A percentile compares a stretch with the other conserved stretches of the same genome.
Conservation (phyloP, 1,284 basidiomycete genomes). For the Heimioporus retisporus region DNA sequence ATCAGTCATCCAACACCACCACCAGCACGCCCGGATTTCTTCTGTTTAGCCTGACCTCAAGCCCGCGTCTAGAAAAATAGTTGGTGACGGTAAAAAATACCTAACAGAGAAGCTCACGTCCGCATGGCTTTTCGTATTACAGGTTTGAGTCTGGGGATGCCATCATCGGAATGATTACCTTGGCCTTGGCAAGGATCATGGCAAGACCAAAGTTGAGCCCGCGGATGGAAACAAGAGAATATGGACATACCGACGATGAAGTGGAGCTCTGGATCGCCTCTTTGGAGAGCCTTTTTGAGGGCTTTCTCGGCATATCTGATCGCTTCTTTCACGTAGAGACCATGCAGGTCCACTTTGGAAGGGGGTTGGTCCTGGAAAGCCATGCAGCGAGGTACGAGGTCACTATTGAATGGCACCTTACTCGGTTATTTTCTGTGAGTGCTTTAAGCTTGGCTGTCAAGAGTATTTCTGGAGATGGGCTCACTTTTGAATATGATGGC, state of each 20-base stretch:
- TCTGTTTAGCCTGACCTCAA: no score
- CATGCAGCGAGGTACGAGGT: background rate
- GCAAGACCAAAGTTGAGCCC: background rate
- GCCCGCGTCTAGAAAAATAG: no score
- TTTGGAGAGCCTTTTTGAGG: background rate
- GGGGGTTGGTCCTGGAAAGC: background rate
- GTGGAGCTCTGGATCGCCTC: background rate
- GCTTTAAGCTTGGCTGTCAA: background rate
- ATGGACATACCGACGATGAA: background rate
- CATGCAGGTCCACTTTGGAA: background rate
- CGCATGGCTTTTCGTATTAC: background rate
- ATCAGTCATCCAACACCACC: no score
- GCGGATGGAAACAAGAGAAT: no score
- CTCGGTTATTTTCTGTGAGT: constrained; percentile 37
- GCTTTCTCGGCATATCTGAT: background rate
- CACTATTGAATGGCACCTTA: constrained; percentile 14
- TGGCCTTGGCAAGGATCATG: background rate
- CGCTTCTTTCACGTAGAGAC: background rate
- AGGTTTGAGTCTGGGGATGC: background rate
- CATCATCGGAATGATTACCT: background rate
- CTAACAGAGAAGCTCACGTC: no score
- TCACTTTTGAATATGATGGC: constrained; percentile 89
- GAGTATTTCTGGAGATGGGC: background rate
- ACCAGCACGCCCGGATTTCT: no score
- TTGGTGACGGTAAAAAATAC: no score